phyloP scores from a whole-genome alignment of 164 flowering plant species.

The Tetracentron sinense region DNA sequence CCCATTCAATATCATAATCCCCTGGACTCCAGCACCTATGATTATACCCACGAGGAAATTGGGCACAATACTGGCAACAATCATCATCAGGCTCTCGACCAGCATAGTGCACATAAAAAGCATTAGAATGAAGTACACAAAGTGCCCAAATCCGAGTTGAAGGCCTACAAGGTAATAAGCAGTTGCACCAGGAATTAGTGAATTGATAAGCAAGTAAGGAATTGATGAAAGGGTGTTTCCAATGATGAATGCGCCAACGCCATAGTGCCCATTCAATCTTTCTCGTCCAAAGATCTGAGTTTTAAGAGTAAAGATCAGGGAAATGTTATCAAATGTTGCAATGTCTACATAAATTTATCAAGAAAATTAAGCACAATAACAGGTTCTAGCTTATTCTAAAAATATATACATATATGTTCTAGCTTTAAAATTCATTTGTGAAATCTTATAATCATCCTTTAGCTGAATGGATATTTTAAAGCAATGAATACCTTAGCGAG shows the following conservation, averaged over 20 bases:
- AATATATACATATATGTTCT: too few species aligned
- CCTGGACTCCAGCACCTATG: constrained; percentile 59
- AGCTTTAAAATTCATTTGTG: too few species aligned
- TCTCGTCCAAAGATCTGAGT: constrained; percentile 44
- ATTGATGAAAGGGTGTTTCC: constrained; percentile 53
- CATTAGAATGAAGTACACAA: constrained; percentile 30
- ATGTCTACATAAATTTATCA: too few species aligned
- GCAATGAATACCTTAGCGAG: too few species aligned
- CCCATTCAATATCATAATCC: constrained; percentile 40
- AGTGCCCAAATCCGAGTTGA: constrained; percentile 31
- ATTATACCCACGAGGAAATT: constrained; percentile 58
- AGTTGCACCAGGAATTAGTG: constrained; percentile 40
- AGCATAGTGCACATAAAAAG: constrained; percentile 36
- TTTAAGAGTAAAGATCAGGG: not conserved
- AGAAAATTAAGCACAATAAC: too few species aligned
- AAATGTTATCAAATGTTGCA: too few species aligned
- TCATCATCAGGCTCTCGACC: constrained; percentile 69
- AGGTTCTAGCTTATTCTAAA: too few species aligned
- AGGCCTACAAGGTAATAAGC: constrained; percentile 45
- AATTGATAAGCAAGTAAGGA: constrained; percentile 44
- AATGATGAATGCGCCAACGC: constrained; percentile 42
- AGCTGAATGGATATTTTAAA: too few species aligned
- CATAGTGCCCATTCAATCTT: constrained; percentile 60
- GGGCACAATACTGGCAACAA: constrained; percentile 57
- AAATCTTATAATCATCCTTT: too few species aligned